Evolutionary conservation across 2,329 filamentous ascomycete genomes (phyloP), one percentile per base, ranked within the genome.

Genomic region (Tolypocladium capitatum): DNA sequence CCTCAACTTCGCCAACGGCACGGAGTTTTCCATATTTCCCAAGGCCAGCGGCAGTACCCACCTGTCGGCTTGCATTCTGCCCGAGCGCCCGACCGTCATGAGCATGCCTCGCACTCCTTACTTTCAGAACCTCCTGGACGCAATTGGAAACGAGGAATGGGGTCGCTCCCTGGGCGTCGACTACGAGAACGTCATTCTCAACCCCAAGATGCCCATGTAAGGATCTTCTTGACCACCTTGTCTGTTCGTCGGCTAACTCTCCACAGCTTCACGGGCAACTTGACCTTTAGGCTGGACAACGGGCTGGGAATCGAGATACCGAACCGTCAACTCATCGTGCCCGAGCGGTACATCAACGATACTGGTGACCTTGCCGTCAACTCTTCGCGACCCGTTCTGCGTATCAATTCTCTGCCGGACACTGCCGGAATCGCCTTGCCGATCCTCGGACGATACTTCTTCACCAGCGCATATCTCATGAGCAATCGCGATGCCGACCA

Each of bases 221-320:
- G 42, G 30, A 3, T 18, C 51, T 7, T 55, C 35, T 20, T 50
- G 60, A 0, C 59, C 48, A 21, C 58, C 61, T 20, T 14, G 44
- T n/a, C 2, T 24, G 24, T 24, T 2, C 20, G 38, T 41, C n/a
- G 13, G 18, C 38, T 41, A 6, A 21, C 18, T 4, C 18, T 24
- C 5, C 1, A 13, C 18, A 49, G 47, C 1, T 48, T 21, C 31
- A 45, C 44, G 16, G 48, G 30, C 32, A 47, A 42, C 21, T 14
- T 46, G 46, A 53, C 47, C 3, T 45, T 51, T 27, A 46, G 32
- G 21, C 18, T 53, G 4, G 30, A 34, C 14, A 34, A 20, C 11
- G 43, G 34, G 24, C 30, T 49, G 16, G 31, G 33, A 10, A 33
- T 51, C 40, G 45, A 36, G 6, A 46, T 53, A n/a, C 51, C 51